A percentile compares a stretch with the other conserved stretches of the same genome.
Evolutionary conservation across 345 rosid genomes (phyloP).

Genomic region (Anacardium occidentale): DNA sequence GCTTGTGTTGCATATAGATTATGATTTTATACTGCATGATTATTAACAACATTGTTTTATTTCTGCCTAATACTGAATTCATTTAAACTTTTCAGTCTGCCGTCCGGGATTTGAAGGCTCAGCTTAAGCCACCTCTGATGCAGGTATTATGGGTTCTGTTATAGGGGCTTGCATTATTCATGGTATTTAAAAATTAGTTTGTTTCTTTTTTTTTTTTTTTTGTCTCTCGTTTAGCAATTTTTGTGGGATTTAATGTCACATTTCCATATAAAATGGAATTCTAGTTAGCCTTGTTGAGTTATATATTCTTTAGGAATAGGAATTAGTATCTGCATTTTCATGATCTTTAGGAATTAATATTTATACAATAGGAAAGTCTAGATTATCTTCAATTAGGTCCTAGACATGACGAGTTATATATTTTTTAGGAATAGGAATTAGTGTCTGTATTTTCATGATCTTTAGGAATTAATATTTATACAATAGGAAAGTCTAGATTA

Average conservation of each 20-base stretch:
- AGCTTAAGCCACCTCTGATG: slow-evolving; percentile 96
- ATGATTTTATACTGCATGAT: not conserved
- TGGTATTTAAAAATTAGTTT: not conserved
- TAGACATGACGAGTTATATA: too few species aligned
- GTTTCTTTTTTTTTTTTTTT: not conserved
- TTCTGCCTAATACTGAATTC: slow-evolving; percentile 4
- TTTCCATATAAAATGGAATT: not conserved
- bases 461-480: too few species aligned
- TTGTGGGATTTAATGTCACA: not conserved
- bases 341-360: too few species aligned
- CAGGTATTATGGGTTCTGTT: slow-evolving; percentile 53
- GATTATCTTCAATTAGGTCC: too few species aligned
- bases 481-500: too few species aligned
- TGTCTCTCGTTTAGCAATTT: not conserved
- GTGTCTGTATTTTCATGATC: too few species aligned
- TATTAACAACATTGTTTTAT: not conserved
- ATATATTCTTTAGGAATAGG: too few species aligned
- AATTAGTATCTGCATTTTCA: too few species aligned
- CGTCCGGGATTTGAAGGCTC: slow-evolving; percentile 85
- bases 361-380: too few species aligned
- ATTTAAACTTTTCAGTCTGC: slow-evolving; percentile 62
- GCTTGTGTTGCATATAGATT: not conserved
- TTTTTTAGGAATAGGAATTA: too few species aligned
- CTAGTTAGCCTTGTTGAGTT: too few species aligned
- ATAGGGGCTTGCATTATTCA: not conserved